Evolutionary conservation across 164 flowering plant genomes (phyloP).

Genomic region (Cinnamomum chago): DNA sequence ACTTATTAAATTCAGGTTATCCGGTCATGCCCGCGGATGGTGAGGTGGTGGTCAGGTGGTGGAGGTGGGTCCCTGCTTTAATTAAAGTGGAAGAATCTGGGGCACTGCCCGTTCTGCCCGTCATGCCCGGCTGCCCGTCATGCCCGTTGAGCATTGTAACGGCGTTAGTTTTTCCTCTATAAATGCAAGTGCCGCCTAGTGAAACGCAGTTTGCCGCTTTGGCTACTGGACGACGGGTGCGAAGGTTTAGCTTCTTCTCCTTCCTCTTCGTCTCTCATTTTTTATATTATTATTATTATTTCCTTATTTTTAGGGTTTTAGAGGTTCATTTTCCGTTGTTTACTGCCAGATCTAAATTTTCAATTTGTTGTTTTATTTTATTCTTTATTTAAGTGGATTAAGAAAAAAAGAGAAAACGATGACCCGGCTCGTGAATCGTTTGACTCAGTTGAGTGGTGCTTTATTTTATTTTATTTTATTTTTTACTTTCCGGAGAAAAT

Average conservation of each 20-base stretch:
- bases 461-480: too few species aligned
- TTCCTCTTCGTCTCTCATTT: constrained; percentile 1
- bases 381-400: neutral
- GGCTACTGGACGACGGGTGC: constrained; percentile 11
- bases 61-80: too few species aligned
- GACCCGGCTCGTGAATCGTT: too few species aligned
- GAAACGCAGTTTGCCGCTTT: constrained; percentile 24
- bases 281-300: neutral
- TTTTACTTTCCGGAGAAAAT: too few species aligned
- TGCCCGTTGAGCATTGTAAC: neutral
- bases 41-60: too few species aligned
- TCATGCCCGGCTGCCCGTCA: neutral
- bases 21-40: too few species aligned
- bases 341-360: neutral
- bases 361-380: neutral
- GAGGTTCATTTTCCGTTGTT: neutral
- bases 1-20: too few species aligned
- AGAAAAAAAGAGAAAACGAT: too few species aligned
- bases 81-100: too few species aligned
- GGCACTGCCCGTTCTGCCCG: constrained; percentile 10
- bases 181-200: constrained; percentile 15
- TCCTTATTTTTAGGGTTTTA: neutral
- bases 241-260: constrained; percentile 1
- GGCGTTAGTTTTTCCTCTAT: neutral
- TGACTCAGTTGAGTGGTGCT: too few species aligned